Evolutionary conservation across 305 asterid genomes (phyloP).

Genomic region (Fraxinus nigra): DNA sequence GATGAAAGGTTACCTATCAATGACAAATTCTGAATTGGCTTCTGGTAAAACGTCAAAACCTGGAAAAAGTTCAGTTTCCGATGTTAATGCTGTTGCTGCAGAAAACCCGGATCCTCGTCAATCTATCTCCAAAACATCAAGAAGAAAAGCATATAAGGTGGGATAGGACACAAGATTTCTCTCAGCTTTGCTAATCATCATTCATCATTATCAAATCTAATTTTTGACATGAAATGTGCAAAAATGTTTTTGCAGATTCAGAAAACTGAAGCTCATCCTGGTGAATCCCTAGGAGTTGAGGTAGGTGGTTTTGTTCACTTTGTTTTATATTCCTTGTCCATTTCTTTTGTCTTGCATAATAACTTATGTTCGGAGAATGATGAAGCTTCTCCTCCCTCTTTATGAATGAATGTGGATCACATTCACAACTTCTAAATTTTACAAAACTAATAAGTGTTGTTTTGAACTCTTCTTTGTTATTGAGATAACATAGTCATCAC

Average conservation of each 20-base stretch:
- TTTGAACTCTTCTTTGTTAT: constrained; percentile 9
- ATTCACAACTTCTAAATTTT: not conserved
- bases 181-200: constrained; percentile 19
- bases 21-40: constrained; percentile 46
- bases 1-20: constrained; percentile 41
- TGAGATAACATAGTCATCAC: constrained; percentile 11
- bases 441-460: constrained; percentile 5
- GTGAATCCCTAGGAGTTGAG: constrained; percentile 52
- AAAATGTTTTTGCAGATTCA: constrained; percentile 42
- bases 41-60: constrained; percentile 47
- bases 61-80: constrained; percentile 45
- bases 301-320: constrained; percentile 31
- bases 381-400: constrained; percentile 13
- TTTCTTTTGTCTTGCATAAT: constrained; percentile 11
- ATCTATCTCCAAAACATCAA: constrained; percentile 38
- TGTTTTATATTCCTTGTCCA: not conserved
- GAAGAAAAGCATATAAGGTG: constrained; percentile 64
- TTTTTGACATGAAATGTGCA: constrained; percentile 17
- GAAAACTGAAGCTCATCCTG: constrained; percentile 47
- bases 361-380: constrained; percentile 2
- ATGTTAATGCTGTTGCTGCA: constrained; percentile 45
- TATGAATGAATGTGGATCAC: constrained; percentile 5
- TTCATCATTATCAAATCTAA: constrained; percentile 20
- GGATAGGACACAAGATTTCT: constrained; percentile 20
- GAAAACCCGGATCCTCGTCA: constrained; percentile 46